Percentiles rank a stretch among this genome's conserved stretches.
Conservation (phyloP, 2,329 filamentous ascomycete genomes). For the Epichloe hybrida region DNA sequence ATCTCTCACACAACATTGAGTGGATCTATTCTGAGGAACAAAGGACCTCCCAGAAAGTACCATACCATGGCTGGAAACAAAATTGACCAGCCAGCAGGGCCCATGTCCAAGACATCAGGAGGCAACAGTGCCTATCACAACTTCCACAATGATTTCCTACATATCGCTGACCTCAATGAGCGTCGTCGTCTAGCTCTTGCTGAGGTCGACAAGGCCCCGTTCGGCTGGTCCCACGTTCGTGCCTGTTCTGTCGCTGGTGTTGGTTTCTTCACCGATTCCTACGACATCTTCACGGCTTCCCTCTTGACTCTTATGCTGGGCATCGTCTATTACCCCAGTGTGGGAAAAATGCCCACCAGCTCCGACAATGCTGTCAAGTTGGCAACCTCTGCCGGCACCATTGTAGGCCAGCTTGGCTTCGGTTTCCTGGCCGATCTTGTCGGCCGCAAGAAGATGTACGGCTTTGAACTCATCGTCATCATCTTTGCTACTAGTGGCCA, state of each 20-base stretch:
- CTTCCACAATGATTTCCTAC: conserved; percentile 59
- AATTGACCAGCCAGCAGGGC: conserved; percentile 4
- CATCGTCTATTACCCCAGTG: conserved; percentile 55
- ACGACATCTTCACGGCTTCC: conserved; percentile 69
- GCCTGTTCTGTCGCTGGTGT: conserved; percentile 68
- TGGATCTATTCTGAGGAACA: no score
- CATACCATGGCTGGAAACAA: conserved; percentile 4
- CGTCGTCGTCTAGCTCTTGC: conserved; percentile 65
- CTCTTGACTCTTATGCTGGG: conserved; percentile 64
- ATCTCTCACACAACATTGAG: no score
- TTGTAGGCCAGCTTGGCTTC: conserved; percentile 70
- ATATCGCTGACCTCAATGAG: conserved; percentile 60
- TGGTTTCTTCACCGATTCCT: conserved; percentile 81
- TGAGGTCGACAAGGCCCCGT: conserved; percentile 69
- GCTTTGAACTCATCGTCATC: conserved; percentile 66
- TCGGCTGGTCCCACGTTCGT: conserved; percentile 74
- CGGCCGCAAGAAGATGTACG: conserved; percentile 60
- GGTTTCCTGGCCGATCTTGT: conserved; percentile 65
- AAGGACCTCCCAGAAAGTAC: not conserved
- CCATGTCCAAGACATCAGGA: conserved; percentile 37
- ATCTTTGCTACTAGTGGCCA: conserved; percentile 67
- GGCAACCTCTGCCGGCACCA: conserved; percentile 69
- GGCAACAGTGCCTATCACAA: conserved; percentile 63
- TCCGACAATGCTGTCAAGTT: conserved; percentile 78
- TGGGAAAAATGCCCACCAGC: conserved; percentile 46